These are phyloP conservation scores for Carex kokanica DNA, from an alignment of 176 grass and related monocot species.

Conservation along the genomic window DNA sequence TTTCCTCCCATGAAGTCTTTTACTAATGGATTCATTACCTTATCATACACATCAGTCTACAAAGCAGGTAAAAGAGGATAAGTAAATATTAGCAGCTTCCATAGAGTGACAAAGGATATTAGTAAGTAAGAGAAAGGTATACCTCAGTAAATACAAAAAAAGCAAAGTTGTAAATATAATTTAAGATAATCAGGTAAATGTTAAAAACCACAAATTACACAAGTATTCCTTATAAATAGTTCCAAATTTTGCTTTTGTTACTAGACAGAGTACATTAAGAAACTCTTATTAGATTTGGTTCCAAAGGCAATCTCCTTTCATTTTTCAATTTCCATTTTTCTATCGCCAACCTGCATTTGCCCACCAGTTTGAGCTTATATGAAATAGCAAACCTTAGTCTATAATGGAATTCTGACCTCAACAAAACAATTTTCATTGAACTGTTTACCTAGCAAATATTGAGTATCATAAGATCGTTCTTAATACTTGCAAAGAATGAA, in stretches of 20 bases:
- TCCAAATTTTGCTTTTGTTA: background rate
- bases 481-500: background rate
- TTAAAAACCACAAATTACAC: background rate
- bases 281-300: background rate
- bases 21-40: conserved; percentile 69
- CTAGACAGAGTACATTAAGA: background rate
- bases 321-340: background rate
- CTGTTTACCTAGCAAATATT: background rate
- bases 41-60: conserved; percentile 58
- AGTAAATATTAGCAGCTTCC: background rate
- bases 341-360: background rate
- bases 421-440: background rate
- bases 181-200: background rate
- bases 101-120: background rate
- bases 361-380: background rate
- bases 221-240: background rate
- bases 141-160: background rate
- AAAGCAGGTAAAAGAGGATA: conserved; percentile 8
- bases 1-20: conserved; percentile 72
- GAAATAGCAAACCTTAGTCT: background rate
- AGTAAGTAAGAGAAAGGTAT: background rate
- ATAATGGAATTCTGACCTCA: background rate
- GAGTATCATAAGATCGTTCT: background rate
- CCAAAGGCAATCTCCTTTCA: background rate
- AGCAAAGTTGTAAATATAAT: background rate